Evolutionary conservation across 129 eudicot species (phyloP).

Genomic region (Daucus carota): DH1_v3.0 NC_030384.2:31973501-31974000

Average conservation of each 20-base stretch:
- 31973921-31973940: too few relatives aligned
- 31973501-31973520: constrained; percentile 17
- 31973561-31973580: constrained; percentile 50
- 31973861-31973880: constrained; percentile 11
- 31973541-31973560: constrained; percentile 48
- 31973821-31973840: constrained; percentile 1
- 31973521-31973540: constrained; percentile 29
- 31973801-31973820: constrained; percentile 12
- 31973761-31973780: constrained; percentile 11
- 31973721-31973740: neutral
- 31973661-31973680: constrained; percentile 9
- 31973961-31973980: too few relatives aligned
- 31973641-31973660: constrained; percentile 21
- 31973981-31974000: too few relatives aligned
- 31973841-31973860: neutral
- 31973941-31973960: too few relatives aligned
- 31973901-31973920: neutral
- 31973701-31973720: neutral
- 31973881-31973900: constrained; percentile 15
- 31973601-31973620: constrained; percentile 45
- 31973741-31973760: constrained; percentile 6
- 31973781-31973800: constrained; percentile 3
- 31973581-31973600: constrained; percentile 55
- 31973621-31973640: constrained; percentile 22
- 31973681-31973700: constrained; percentile 8